These are phyloP conservation scores for Persicaria maculosa DNA, from an alignment of 148 eudicot species.

Conservation along the genomic window DNA sequence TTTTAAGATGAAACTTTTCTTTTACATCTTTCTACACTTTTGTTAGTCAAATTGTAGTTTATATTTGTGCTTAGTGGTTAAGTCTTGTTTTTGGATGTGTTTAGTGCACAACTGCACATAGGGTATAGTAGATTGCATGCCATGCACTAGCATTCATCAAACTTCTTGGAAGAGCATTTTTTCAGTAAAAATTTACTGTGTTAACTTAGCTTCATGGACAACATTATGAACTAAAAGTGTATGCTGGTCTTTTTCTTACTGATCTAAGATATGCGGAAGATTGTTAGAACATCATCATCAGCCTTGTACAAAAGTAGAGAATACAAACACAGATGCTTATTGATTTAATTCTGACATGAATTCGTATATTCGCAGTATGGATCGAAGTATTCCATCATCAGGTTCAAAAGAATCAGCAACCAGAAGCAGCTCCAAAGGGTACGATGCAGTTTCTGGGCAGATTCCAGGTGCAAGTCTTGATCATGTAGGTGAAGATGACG, in stretches of 20 bases:
- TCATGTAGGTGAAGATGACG: slow-evolving; percentile 4
- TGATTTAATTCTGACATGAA: background rate
- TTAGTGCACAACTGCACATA: background rate
- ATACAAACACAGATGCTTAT: background rate
- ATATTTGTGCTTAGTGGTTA: background rate
- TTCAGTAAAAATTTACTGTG: background rate
- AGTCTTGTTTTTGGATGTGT: background rate
- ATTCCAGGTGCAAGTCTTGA: background rate
- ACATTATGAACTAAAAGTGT: background rate
- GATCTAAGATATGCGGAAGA: background rate
- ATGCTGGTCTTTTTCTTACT: background rate
- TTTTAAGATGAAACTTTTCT: background rate
- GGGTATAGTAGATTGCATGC: background rate
- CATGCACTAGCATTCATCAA: background rate
- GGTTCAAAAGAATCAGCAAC: slow-evolving; percentile 7
- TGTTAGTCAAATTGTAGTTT: background rate
- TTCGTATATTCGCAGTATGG: slow-evolving; percentile 3
- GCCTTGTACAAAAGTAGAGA: background rate
- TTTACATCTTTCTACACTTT: background rate
- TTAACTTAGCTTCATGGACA: background rate
- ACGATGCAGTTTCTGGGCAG: slow-evolving; percentile 7
- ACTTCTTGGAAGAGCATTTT: background rate
- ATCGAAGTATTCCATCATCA: slow-evolving; percentile 8
- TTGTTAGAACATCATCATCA: background rate
- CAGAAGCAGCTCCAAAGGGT: slow-evolving; percentile 5